Conservation (phyloP, 352 stramenopile genomes). For the Thraustotheca clavata region DNA sequence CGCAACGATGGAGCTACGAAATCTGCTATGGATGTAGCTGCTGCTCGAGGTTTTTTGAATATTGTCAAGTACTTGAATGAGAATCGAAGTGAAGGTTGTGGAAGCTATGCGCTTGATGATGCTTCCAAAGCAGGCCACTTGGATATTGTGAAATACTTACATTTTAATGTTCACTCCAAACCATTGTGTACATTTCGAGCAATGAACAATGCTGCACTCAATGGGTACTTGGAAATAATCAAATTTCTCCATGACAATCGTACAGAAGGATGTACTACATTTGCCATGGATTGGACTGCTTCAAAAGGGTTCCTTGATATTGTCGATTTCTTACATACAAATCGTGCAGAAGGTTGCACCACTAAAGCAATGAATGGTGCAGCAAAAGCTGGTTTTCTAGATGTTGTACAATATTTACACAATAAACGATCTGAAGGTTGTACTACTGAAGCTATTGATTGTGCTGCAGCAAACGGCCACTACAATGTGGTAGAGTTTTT, state of each 20-base stretch:
- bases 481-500: constrained; percentile 4
- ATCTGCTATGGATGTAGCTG: neutral
- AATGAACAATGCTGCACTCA: constrained; percentile 24
- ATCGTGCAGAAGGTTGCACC: constrained; percentile 31
- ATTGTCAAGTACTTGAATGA: neutral
- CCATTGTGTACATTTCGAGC: neutral
- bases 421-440: constrained; percentile 6
- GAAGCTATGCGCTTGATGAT: neutral
- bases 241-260: constrained; percentile 25
- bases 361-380: constrained; percentile 51
- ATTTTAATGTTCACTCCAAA: neutral
- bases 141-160: constrained; percentile 19
- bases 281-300: constrained; percentile 26
- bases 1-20: neutral
- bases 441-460: constrained; percentile 24
- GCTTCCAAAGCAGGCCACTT: constrained; percentile 21
- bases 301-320: constrained; percentile 24
- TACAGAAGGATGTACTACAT: constrained; percentile 19
- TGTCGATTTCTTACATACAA: constrained; percentile 14
- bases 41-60: neutral
- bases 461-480: constrained; percentile 7
- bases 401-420: constrained; percentile 3
- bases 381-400: constrained; percentile 27
- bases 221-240: constrained; percentile 24
- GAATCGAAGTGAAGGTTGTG: constrained; percentile 7